A percentile compares a stretch with the other conserved stretches of the same genome.
Evolutionary conservation across 2,329 filamentous ascomycete species (phyloP).

Genomic region (Monilinia laxa): DNA sequence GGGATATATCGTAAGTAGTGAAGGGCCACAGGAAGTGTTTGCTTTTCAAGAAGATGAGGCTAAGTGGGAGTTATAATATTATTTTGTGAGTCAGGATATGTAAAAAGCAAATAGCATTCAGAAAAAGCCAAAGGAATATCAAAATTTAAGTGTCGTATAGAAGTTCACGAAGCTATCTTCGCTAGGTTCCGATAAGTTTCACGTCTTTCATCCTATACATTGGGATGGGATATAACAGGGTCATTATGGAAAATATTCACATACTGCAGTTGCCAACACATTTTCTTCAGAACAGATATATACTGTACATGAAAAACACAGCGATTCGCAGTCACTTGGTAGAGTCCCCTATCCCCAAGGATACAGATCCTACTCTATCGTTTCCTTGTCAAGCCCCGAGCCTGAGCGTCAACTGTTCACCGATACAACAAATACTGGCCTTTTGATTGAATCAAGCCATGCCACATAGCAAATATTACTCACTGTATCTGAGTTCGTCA

Average conservation of each 20-base stretch:
- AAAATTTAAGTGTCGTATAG: not conserved
- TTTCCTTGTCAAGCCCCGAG: not conserved
- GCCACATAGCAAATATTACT: not conserved
- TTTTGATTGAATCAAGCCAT: not conserved
- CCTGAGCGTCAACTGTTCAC: not conserved
- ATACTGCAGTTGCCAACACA: too few species aligned
- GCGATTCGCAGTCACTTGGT: too few species aligned
- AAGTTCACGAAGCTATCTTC: not conserved
- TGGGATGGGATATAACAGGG: too few species aligned
- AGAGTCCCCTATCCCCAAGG: too few species aligned
- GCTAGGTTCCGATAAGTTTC: too few species aligned
- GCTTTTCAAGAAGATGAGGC: constrained; percentile 15
- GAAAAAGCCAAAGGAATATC: not conserved
- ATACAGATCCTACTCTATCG: not conserved
- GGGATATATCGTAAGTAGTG: constrained; percentile 56
- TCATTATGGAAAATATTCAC: too few species aligned
- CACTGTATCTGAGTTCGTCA: not conserved
- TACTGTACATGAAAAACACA: too few species aligned
- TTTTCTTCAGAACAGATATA: too few species aligned
- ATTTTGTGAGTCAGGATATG: not conserved
- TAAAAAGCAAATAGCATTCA: too few species aligned
- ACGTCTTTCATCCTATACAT: too few species aligned
- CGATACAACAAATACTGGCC: not conserved
- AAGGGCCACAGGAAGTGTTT: constrained; percentile 44
- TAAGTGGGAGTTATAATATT: constrained; percentile 17